Evolutionary conservation across 352 stramenopile species (phyloP), one percentile per base, ranked within the genome.

Genomic region (Lagenidium sp.): DNA sequence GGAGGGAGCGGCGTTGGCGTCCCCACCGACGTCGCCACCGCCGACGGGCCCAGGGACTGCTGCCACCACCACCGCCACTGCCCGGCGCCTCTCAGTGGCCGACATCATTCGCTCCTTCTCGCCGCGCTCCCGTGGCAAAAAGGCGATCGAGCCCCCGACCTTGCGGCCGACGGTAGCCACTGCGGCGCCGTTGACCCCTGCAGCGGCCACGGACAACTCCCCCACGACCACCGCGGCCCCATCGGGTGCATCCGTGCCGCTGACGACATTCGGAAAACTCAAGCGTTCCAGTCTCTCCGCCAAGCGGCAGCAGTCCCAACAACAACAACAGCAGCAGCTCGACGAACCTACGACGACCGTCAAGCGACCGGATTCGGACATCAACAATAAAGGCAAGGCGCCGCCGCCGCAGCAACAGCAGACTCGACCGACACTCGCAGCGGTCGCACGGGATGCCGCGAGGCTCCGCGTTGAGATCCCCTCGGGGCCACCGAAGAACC

Each of bases 361-460:
- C n/a, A n/a, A n/a, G n/a, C n/a, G n/a, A n/a, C n/a, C n/a, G n/a
- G n/a, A n/a, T n/a, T n/a, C n/a, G n/a, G n/a, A n/a, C n/a, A 36
- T 16, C 38, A 35, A 45, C 23, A 35, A 45, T n/a, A 6, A n/a
- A 31, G 36, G 16, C 36, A 29, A 21, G 36, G 21, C 6, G 3
- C 30, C 36, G 20, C 36, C 36, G 36, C 26, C 36, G 21, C 36
- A 31, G 36, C 36, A 30, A 6, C 26, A 42, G 36, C 20, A 31
- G 21, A 42, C 36, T 10, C 36, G 36, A 42, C 18, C n/a, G n/a
- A n/a, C n/a, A n/a, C n/a, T n/a, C n/a, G n/a, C n/a, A n/a, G n/a
- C n/a, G n/a, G n/a, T n/a, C n/a, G n/a, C n/a, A n/a, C n/a, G n/a
- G n/a, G n/a, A n/a, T n/a, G n/a, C n/a, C n/a, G n/a, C n/a, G n/a